Evolutionary conservation across 176 grass and related monocot genomes (phyloP).

Genomic region (Musa acuminata): DNA sequence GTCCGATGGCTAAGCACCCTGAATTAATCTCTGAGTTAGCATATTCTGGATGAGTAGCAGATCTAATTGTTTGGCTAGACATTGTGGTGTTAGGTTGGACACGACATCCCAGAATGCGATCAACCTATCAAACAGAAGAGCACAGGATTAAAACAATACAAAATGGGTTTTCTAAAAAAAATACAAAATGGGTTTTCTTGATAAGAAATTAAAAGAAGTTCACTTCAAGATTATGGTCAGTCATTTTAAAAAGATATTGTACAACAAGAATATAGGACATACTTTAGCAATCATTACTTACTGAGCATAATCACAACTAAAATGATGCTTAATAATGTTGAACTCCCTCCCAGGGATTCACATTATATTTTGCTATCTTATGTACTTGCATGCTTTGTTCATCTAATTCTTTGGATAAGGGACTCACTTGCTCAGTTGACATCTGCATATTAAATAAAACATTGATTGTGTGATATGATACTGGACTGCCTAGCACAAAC

Average conservation of each 20-base stretch:
- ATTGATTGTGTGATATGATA: background rate
- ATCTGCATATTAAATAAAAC: conserved; percentile 7
- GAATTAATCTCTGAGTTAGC: conserved; percentile 14
- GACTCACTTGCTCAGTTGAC: background rate
- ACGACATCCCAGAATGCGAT: conserved; percentile 82
- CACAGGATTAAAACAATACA: background rate
- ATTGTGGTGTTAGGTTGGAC: conserved; percentile 37
- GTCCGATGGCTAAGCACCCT: conserved; percentile 16
- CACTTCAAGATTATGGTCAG: background rate
- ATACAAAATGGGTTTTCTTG: conserved; percentile 3
- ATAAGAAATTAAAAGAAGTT: background rate
- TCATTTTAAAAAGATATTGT: background rate
- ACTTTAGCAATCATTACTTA: too few relatives aligned
- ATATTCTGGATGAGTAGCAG: conserved; percentile 36
- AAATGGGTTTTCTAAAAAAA: background rate
- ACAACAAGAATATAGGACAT: background rate
- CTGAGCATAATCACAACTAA: conserved; percentile 1
- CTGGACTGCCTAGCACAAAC: background rate
- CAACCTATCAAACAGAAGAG: conserved; percentile 51
- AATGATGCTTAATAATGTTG: conserved; percentile 11
- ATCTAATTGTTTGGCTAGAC: background rate
- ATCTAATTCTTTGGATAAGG: conserved; percentile 8
- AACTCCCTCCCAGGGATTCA: conserved; percentile 12
- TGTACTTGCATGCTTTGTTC: background rate
- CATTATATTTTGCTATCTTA: conserved; percentile 7